phyloP scores from a whole-genome alignment of 345 rosid genomes.

The Jatropha curcas region DNA sequence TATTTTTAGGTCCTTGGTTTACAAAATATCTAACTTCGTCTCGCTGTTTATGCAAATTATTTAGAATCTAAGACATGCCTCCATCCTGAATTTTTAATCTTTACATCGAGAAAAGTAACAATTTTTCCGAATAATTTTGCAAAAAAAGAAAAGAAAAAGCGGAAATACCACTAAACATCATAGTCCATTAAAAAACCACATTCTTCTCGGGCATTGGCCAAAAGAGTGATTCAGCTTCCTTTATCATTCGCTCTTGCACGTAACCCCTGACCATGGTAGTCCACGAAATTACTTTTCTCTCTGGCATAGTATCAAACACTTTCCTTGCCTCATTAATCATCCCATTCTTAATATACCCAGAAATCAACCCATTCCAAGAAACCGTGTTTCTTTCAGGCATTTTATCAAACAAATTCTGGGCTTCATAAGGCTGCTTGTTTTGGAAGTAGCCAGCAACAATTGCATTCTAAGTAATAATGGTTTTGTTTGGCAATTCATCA shows the following conservation, averaged over 20 bases:
- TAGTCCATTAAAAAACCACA: conserved; percentile 82
- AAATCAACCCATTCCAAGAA: conserved; percentile 72
- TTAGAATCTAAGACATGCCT: no score
- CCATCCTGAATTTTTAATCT: no score
- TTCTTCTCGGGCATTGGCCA: conserved; percentile 77
- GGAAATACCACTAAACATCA: conserved; percentile 80
- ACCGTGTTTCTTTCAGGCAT: conserved; percentile 70
- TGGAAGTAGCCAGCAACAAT: conserved; percentile 54
- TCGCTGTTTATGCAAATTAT: no score
- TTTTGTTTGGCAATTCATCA: conserved; percentile 50
- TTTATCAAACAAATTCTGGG: conserved; percentile 49
- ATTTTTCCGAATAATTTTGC: no score
- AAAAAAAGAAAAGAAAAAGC: no score
- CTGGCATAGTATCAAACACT: conserved; percentile 67
- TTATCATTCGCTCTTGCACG: conserved; percentile 54
- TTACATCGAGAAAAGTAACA: no score
- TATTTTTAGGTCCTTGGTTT: no score
- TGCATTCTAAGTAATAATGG: conserved; percentile 63
- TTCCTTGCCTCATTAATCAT: conserved; percentile 55
- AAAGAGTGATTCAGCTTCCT: conserved; percentile 61
- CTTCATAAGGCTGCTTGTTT: conserved; percentile 54
- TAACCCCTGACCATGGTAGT: conserved; percentile 74
- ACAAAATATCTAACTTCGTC: no score
- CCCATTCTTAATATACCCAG: conserved; percentile 63
- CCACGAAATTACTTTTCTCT: conserved; percentile 71